phyloP scores from a whole-genome alignment of 176 grass and related monocot genomes.

The Lolium perenne region DNA sequence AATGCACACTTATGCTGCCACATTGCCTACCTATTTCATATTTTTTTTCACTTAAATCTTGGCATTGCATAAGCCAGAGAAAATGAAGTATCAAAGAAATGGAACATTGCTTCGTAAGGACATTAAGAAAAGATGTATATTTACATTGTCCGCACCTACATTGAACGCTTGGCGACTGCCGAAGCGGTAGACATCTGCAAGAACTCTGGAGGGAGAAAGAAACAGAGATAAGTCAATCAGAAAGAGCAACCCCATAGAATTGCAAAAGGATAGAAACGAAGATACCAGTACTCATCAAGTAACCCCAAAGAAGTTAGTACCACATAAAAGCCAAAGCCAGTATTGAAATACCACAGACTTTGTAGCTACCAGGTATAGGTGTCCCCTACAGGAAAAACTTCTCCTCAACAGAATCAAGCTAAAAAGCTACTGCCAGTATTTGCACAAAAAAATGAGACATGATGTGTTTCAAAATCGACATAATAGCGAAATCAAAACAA shows the following conservation, averaged over 20 bases:
- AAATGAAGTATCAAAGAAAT: constrained; percentile 16
- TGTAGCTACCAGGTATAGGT: background rate
- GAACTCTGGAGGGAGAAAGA: constrained; percentile 64
- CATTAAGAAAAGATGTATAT: constrained; percentile 20
- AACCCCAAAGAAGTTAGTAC: background rate
- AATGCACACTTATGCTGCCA: background rate
- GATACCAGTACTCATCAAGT: background rate
- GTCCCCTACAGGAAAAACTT: background rate
- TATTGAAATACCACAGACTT: background rate
- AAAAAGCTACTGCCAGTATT: background rate
- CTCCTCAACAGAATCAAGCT: background rate
- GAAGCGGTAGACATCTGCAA: constrained; percentile 83
- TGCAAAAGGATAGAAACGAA: background rate
- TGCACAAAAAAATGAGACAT: background rate
- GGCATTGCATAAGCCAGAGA: background rate
- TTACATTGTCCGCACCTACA: constrained; percentile 72
- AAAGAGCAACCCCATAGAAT: background rate
- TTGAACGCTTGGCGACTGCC: constrained; percentile 87
- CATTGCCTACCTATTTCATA: background rate
- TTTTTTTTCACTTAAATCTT: constrained; percentile 14
- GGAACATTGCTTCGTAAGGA: constrained; percentile 6
- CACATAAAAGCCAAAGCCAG: background rate
- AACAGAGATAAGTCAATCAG: background rate
- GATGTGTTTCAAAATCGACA: background rate
- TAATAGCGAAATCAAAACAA: background rate